Evolutionary conservation across 768 basidiomycete genomes (phyloP).

Genomic region (Rickenella mellea): DNA sequence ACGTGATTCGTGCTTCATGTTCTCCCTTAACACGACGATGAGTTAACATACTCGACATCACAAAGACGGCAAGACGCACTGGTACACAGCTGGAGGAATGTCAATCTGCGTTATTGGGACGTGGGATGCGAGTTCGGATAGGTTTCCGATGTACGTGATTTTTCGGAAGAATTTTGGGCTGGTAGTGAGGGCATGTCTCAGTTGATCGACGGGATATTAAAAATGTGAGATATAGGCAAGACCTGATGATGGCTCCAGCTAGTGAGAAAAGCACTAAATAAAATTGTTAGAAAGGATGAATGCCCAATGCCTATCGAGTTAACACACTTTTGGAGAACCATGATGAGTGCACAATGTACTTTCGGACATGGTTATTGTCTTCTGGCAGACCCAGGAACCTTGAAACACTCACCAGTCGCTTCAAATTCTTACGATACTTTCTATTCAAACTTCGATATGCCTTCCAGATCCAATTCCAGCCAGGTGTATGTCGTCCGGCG

Average conservation of each 20-base stretch:
- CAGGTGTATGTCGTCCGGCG: constrained; percentile 62
- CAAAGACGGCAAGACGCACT: constrained; percentile 36
- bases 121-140: constrained; percentile 67
- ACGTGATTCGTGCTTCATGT: constrained; percentile 60
- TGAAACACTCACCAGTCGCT: constrained; percentile 51
- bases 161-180: constrained; percentile 90
- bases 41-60: neutral
- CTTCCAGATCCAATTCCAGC: constrained; percentile 91
- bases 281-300: constrained; percentile 5
- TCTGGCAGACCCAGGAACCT: too few relatives aligned
- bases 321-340: constrained; percentile 79
- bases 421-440: constrained; percentile 84
- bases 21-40: constrained; percentile 57
- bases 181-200: neutral
- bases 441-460: constrained; percentile 72
- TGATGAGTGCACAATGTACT: constrained; percentile 84
- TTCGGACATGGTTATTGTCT: too few relatives aligned
- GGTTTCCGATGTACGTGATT: constrained; percentile 63
- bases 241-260: constrained; percentile 84
- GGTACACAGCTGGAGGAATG: constrained; percentile 73
- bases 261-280: constrained; percentile 75
- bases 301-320: neutral
- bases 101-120: constrained; percentile 85
- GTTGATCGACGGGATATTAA: too few relatives aligned
- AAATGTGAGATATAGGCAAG: constrained; percentile 6